A percentile compares a stretch with the other conserved stretches of the same genome.
These are phyloP conservation scores for Dipteronia dyeriana DNA, from an alignment of 345 rosid species.

Conservation along the genomic window DNA sequence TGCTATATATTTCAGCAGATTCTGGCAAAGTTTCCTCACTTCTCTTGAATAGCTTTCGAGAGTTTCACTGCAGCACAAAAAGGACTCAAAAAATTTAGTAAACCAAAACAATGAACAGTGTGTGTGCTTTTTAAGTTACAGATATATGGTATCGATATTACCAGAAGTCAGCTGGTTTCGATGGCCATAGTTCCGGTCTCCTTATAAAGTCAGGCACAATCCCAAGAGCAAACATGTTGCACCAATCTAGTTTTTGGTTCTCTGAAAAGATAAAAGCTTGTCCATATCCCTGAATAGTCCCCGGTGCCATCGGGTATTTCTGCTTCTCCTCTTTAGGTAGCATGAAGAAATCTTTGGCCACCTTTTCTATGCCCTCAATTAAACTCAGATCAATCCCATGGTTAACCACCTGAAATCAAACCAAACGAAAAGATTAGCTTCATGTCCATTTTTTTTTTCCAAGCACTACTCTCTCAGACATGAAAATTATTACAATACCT, in stretches of 20 bases:
- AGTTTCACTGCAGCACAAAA: slow-evolving; percentile 47
- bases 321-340: slow-evolving; percentile 80
- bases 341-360: slow-evolving; percentile 72
- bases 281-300: slow-evolving; percentile 91
- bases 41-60: slow-evolving; percentile 67
- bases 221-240: slow-evolving; percentile 96
- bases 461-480: not conserved
- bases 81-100: not conserved
- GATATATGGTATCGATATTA: slow-evolving; percentile 14
- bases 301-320: slow-evolving; percentile 82
- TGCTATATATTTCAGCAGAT: slow-evolving; percentile 58
- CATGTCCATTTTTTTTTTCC: not conserved
- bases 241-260: slow-evolving; percentile 95
- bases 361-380: slow-evolving; percentile 64
- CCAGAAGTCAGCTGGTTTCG: slow-evolving; percentile 68
- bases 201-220: slow-evolving; percentile 66
- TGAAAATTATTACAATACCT: slow-evolving; percentile 43
- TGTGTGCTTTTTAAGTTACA: too few species aligned
- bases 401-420: slow-evolving; percentile 58
- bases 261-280: slow-evolving; percentile 94
- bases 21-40: slow-evolving; percentile 68
- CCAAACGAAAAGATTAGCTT: slow-evolving; percentile 1
- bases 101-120: too few species aligned
- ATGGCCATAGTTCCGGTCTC: slow-evolving; percentile 81
- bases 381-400: slow-evolving; percentile 67